Percentiles rank a stretch among this genome's conserved stretches.
phyloP scores from a whole-genome alignment of 1,139 yeast species.

The Yamadazyma aaseri region DNA sequence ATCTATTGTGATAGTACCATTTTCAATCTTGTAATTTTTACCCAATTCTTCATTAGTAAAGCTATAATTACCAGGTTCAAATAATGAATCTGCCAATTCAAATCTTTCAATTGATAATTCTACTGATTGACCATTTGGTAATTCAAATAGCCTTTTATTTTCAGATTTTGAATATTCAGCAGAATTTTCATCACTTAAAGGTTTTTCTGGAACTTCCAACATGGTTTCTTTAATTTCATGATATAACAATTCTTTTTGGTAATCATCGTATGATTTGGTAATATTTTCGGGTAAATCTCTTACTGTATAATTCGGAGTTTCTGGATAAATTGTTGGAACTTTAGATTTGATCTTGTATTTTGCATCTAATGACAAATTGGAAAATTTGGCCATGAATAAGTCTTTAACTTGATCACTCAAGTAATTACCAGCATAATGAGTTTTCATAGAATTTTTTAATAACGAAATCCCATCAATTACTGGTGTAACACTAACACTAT shows the following conservation, averaged over 20 bases:
- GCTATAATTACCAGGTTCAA: slow-evolving; percentile 55
- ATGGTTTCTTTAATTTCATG: slow-evolving; percentile 70
- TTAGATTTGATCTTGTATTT: slow-evolving; percentile 35
- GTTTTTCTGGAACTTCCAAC: slow-evolving; percentile 53
- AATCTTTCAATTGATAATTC: slow-evolving; percentile 56
- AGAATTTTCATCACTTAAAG: slow-evolving; percentile 21
- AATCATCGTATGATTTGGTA: slow-evolving; percentile 39
- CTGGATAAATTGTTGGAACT: slow-evolving; percentile 34
- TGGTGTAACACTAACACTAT: slow-evolving; percentile 80
- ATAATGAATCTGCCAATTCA: slow-evolving; percentile 70
- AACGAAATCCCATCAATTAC: slow-evolving; percentile 91
- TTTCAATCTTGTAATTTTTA: slow-evolving; percentile 32
- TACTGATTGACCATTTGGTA: slow-evolving; percentile 64
- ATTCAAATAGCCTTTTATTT: slow-evolving; percentile 63
- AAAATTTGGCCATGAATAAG: slow-evolving; percentile 20
- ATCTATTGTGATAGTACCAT: slow-evolving; percentile 36
- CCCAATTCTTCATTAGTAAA: slow-evolving; percentile 25
- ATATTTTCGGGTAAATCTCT: slow-evolving; percentile 31
- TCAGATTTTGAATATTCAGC: slow-evolving; percentile 33
- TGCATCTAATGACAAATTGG: slow-evolving; percentile 13
- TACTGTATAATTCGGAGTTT: slow-evolving; percentile 26
- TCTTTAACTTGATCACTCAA: slow-evolving; percentile 44
- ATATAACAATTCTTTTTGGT: slow-evolving; percentile 32
- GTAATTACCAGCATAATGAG: slow-evolving; percentile 64
- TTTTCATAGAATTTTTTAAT: slow-evolving; percentile 66